phyloP scores from a whole-genome alignment of 495 filamentous ascomycete genomes.

The Umbilicaria muhlenbergii region DNA sequence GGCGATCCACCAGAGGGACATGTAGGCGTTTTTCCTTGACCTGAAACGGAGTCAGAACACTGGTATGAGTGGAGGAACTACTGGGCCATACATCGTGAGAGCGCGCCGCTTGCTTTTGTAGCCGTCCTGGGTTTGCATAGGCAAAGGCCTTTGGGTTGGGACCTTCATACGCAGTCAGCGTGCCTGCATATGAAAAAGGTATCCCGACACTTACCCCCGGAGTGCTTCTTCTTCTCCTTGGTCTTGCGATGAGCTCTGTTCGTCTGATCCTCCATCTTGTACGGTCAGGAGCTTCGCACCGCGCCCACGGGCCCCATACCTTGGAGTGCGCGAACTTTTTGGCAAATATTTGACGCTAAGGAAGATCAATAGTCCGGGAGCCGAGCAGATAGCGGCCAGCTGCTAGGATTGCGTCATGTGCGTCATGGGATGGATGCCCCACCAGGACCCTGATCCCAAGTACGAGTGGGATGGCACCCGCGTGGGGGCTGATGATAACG shows the following conservation, averaged over 20 bases:
- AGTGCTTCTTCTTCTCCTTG: constrained; percentile 82
- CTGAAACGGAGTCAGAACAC: constrained; percentile 21
- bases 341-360: too few species aligned
- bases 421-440: too few species aligned
- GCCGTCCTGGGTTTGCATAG: constrained; percentile 68
- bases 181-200: constrained; percentile 10
- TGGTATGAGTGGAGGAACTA: not conserved
- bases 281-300: too few species aligned
- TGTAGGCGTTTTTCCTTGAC: constrained; percentile 91
- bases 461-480: too few species aligned
- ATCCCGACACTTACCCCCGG: constrained; percentile 12
- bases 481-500: too few species aligned
- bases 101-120: constrained; percentile 68
- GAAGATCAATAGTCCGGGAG: too few species aligned
- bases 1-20: constrained; percentile 85
- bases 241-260: constrained; percentile 74
- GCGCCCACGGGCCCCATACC: too few species aligned
- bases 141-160: constrained; percentile 87
- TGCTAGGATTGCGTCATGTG: too few species aligned
- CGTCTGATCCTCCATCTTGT: constrained; percentile 63
- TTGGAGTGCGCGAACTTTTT: too few species aligned
- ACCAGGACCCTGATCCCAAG: too few species aligned
- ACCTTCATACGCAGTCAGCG: constrained; percentile 25
- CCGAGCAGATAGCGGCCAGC: too few species aligned
- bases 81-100: constrained; percentile 64